Conservation (phyloP, 306 rosid species). For the Carpinus fangiana region DNA sequence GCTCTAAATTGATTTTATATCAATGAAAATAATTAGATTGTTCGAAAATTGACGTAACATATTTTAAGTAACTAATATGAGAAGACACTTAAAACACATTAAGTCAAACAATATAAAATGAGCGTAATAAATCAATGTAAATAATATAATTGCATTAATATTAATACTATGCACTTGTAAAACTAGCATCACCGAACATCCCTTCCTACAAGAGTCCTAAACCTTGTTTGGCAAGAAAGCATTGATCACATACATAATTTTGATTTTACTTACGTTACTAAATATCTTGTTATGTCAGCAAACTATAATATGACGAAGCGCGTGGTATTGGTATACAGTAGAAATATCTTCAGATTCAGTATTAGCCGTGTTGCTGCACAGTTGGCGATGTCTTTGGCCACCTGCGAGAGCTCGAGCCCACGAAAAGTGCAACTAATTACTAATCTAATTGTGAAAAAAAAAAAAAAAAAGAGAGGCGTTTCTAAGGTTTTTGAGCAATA, state of each 20-base stretch:
- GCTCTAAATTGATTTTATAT: no score
- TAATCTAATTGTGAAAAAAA: slow-evolving; percentile 17
- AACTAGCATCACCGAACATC: not conserved
- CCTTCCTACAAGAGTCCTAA: not conserved
- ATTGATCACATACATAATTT: not conserved
- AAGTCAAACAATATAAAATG: no score
- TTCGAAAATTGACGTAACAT: no score
- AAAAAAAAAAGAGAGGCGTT: not conserved
- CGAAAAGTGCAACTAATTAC: slow-evolving; percentile 42
- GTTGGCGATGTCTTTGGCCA: slow-evolving; percentile 2
- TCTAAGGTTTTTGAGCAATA: slow-evolving; percentile 32
- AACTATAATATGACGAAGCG: not conserved
- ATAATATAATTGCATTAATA: no score
- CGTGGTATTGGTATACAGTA: not conserved
- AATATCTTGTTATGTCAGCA: not conserved
- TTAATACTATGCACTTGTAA: no score
- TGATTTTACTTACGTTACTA: not conserved
- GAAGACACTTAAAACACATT: no score
- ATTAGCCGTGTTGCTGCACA: not conserved
- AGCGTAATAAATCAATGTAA: no score
- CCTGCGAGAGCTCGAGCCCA: not conserved
- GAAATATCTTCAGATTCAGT: not conserved
- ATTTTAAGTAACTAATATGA: no score
- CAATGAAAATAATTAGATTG: no score
- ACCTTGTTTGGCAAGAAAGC: not conserved